A percentile compares a stretch with the other conserved stretches of the same genome.
phyloP scores from a whole-genome alignment of 129 eudicot species.

The Dittrichia graveolens region DNA sequence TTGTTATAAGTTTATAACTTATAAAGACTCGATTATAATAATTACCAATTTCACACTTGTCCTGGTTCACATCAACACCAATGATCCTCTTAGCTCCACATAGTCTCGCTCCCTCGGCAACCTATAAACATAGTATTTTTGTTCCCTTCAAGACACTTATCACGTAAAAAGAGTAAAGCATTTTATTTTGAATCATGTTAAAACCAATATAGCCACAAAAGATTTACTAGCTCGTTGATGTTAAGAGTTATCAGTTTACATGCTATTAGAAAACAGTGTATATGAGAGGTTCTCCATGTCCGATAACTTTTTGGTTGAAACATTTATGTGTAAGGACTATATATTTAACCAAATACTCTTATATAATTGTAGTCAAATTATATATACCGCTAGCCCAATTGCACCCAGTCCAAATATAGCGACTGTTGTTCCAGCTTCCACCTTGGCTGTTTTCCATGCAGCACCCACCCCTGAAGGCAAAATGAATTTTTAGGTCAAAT shows the following conservation, averaged over 20 bases:
- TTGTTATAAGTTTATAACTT: neutral
- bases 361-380: neutral
- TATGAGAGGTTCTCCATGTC: neutral
- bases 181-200: neutral
- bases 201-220: neutral
- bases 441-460: constrained; percentile 82
- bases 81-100: constrained; percentile 79
- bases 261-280: neutral
- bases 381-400: constrained; percentile 81
- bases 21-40: neutral
- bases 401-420: constrained; percentile 86
- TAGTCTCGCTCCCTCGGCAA: constrained; percentile 89
- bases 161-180: neutral
- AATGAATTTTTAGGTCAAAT: neutral
- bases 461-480: constrained; percentile 84
- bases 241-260: neutral
- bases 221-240: neutral
- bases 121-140: constrained; percentile 44
- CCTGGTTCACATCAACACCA: constrained; percentile 77
- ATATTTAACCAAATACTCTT: neutral
- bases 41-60: constrained; percentile 66
- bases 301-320: neutral
- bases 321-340: neutral
- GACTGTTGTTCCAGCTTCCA: constrained; percentile 82
- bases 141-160: constrained; percentile 10